phyloP scores from a whole-genome alignment of 352 stramenopile genomes.

The Phytophthora hybrid region DNA sequence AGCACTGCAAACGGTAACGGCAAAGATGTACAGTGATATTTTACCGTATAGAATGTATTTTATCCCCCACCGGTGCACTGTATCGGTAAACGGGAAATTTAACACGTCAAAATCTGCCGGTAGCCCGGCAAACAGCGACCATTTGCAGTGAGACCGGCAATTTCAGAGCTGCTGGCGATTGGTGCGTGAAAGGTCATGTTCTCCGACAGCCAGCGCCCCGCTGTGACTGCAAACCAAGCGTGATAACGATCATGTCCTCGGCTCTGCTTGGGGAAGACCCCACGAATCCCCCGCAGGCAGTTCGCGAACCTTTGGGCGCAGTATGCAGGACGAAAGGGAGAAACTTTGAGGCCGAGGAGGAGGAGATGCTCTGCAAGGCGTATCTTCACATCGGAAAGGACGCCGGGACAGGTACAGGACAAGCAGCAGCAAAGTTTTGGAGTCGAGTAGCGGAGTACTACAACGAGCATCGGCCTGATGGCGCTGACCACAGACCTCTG shows the following conservation, averaged over 20 bases:
- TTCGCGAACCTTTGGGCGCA: background rate
- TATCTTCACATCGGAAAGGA: background rate
- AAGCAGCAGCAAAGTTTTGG: no score
- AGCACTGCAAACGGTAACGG: no score
- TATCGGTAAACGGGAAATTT: conserved; percentile 9
- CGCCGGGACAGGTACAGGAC: background rate
- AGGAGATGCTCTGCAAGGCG: background rate
- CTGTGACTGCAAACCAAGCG: background rate
- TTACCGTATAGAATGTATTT: background rate
- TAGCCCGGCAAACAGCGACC: background rate
- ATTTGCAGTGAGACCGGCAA: background rate
- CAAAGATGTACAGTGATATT: background rate
- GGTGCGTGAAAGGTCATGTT: background rate
- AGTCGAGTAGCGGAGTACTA: no score
- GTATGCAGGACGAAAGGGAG: background rate
- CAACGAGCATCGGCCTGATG: no score
- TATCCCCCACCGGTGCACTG: background rate
- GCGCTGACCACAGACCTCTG: no score
- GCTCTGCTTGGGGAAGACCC: background rate
- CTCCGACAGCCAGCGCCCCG: background rate
- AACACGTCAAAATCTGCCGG: background rate
- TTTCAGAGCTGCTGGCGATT: background rate
- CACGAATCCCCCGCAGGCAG: background rate
- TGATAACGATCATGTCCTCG: background rate
- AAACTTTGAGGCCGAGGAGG: background rate